Conservation (phyloP, 148 eudicot genomes). For the Mesembryanthemum crystallinum region DNA sequence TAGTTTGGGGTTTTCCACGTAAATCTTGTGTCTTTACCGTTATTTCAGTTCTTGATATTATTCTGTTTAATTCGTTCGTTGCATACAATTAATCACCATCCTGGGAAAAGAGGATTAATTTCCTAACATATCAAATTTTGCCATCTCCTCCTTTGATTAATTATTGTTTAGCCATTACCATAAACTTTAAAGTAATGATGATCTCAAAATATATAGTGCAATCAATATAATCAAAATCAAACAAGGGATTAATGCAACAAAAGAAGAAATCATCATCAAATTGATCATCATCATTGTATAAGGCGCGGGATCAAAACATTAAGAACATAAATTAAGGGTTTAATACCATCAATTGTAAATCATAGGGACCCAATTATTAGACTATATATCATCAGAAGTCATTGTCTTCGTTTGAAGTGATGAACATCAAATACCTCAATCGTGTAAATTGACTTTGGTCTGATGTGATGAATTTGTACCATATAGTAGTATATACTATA, state of each 20-base stretch:
- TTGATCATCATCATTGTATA: slow-evolving; percentile 4
- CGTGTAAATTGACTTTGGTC: background rate
- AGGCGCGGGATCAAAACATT: slow-evolving; percentile 13
- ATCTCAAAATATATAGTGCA: background rate
- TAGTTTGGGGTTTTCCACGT: too few species aligned
- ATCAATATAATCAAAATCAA: background rate
- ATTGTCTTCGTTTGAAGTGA: too few species aligned
- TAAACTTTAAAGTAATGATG: background rate
- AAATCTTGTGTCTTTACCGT: too few species aligned
- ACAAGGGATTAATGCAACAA: too few species aligned
- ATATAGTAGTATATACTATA: background rate
- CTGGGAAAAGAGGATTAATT: too few species aligned
- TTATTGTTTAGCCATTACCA: background rate
- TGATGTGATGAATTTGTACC: background rate
- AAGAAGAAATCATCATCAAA: background rate
- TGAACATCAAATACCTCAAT: background rate
- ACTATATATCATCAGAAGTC: background rate
- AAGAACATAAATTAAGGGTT: background rate
- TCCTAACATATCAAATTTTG: background rate
- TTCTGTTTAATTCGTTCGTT: too few species aligned
- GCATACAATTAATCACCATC: too few species aligned
- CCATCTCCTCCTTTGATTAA: background rate
- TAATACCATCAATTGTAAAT: background rate
- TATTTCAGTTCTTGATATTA: too few species aligned
- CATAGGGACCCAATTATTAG: slow-evolving; percentile 11